phyloP scores from a whole-genome alignment of 1,284 basidiomycete genomes.

The Ganoderma sinense region DNA sequence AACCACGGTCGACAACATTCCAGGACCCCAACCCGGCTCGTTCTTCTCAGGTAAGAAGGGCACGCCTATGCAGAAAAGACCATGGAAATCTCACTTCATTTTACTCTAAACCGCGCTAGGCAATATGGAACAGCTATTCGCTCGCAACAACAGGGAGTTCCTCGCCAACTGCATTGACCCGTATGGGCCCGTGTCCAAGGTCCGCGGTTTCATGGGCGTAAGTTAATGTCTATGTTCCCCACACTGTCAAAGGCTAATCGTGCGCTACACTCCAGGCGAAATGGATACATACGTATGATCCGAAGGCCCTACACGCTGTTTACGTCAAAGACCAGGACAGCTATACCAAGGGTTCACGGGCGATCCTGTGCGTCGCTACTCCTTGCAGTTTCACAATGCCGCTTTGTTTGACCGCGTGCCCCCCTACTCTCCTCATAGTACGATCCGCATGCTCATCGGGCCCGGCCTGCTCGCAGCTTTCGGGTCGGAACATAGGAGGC shows the following conservation, averaged over 20 bases:
- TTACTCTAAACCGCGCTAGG: not conserved
- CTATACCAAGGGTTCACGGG: not conserved
- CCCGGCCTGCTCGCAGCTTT: not conserved
- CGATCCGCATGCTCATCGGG: not conserved
- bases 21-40: constrained; percentile 13
- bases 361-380: not conserved
- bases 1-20: constrained; percentile 16
- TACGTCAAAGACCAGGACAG: constrained; percentile 7
- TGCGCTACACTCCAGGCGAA: not conserved
- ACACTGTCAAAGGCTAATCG: not conserved
- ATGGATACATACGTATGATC: constrained; percentile 6
- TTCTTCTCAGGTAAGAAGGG: constrained; percentile 7
- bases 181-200: constrained; percentile 4
- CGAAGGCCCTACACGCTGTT: constrained; percentile 6
- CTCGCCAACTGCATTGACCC: not conserved
- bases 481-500: not conserved
- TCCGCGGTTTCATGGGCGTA: constrained; percentile 13
- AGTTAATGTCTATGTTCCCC: not conserved
- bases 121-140: constrained; percentile 10
- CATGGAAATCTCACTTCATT: not conserved
- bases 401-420: not conserved
- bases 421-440: not conserved
- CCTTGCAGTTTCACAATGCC: no score
- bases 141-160: not conserved
- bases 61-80: not conserved